A percentile compares a stretch with the other conserved stretches of the same genome.
Conservation (phyloP, 202 grass and related monocot genomes). For the Panicum hallii region DNA sequence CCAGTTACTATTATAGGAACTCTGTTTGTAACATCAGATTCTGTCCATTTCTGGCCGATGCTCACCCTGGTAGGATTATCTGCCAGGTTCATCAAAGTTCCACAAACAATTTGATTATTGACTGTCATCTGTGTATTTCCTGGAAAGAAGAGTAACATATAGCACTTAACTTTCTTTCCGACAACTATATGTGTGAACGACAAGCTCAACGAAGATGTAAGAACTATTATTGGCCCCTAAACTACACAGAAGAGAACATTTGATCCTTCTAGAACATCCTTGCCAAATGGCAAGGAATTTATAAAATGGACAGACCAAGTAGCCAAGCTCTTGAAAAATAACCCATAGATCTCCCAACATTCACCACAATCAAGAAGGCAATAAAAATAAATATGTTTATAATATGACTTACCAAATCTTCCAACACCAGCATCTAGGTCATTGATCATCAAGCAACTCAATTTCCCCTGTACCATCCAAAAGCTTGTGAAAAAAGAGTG, state of each 20-base stretch:
- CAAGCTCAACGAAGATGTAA: constrained; percentile 25
- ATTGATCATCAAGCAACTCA: constrained; percentile 99
- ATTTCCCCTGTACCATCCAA: constrained; percentile 69
- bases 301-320: constrained; percentile 11
- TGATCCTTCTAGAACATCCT: constrained; percentile 2
- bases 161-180: constrained; percentile 20
- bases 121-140: constrained; percentile 98
- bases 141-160: constrained; percentile 49
- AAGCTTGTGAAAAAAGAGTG: constrained; percentile 36
- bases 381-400: constrained; percentile 12
- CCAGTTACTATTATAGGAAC: constrained; percentile 88
- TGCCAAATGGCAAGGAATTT: constrained; percentile 1
- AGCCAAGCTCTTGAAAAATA: constrained; percentile 16
- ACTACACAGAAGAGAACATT: not conserved
- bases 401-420: constrained; percentile 83
- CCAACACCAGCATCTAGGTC: constrained; percentile 98
- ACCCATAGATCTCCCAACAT: constrained; percentile 5
- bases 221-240: not conserved
- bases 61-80: constrained; percentile 98
- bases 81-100: constrained; percentile 95
- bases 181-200: constrained; percentile 20
- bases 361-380: not conserved
- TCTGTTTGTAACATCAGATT: constrained; percentile 84
- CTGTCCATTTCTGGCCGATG: constrained; percentile 92
- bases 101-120: constrained; percentile 94